Conservation (phyloP, 2,329 filamentous ascomycete species). For the Diaporthe nobilis region DNA sequence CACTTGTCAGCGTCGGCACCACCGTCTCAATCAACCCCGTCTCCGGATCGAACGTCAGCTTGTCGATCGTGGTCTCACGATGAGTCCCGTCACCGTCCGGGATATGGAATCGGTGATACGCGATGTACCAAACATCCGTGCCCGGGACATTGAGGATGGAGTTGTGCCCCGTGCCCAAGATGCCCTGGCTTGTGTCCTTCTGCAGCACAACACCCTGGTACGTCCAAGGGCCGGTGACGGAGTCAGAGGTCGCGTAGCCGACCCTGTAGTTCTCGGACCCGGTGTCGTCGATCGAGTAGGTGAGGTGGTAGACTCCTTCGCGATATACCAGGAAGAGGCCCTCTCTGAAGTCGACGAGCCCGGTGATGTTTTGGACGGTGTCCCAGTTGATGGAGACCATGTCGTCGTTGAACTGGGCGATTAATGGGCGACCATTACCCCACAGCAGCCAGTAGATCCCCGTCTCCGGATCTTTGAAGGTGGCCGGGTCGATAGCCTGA, state of each 20-base stretch:
- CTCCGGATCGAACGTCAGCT: conserved; percentile 53
- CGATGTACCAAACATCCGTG: conserved; percentile 65
- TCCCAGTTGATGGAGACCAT: conserved; percentile 60
- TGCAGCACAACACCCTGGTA: conserved; percentile 60
- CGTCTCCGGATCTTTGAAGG: conserved; percentile 70
- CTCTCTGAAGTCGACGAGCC: conserved; percentile 60
- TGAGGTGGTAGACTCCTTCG: conserved; percentile 61
- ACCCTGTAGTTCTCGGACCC: conserved; percentile 61
- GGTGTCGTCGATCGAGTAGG: conserved; percentile 64
- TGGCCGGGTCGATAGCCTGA: conserved; percentile 72
- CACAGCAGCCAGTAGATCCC: conserved; percentile 74
- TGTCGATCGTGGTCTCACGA: conserved; percentile 60
- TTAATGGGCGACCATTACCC: conserved; percentile 62
- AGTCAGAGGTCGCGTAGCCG: conserved; percentile 59
- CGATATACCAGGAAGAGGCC: conserved; percentile 60
- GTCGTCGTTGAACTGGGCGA: conserved; percentile 60
- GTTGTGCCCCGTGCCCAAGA: conserved; percentile 62
- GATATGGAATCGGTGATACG: conserved; percentile 63
- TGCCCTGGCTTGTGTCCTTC: conserved; percentile 57
- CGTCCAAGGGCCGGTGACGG: conserved; percentile 58
- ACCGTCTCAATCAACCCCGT: conserved; percentile 56
- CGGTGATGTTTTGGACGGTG: conserved; percentile 52
- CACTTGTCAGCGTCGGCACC: conserved; percentile 53
- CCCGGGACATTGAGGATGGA: conserved; percentile 61
- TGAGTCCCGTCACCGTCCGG: conserved; percentile 60